Conservation (phyloP, 768 basidiomycete genomes). For the Gymnopilus junonius region DNA sequence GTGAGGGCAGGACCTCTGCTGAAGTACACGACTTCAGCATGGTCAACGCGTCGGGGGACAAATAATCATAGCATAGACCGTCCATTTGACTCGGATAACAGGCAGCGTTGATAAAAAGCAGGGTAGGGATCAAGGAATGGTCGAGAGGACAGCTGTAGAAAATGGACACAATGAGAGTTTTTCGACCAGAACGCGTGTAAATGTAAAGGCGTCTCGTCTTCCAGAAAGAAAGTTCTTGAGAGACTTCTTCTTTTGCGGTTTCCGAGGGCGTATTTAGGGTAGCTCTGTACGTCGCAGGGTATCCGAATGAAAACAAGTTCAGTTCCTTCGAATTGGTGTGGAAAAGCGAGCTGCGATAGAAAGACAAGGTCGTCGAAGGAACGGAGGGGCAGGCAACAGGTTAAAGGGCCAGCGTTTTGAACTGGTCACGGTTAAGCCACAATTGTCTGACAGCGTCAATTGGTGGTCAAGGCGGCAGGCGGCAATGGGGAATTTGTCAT, state of each 20-base stretch:
- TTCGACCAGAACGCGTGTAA: not conserved
- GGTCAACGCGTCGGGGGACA: not conserved
- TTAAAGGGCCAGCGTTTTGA: not conserved
- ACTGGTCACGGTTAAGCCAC: not conserved
- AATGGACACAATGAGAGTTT: not conserved
- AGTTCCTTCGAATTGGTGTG: not conserved
- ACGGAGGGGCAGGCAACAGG: not conserved
- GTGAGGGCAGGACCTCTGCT: not conserved
- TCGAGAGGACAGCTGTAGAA: not conserved
- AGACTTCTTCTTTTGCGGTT: not conserved
- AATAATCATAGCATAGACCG: not conserved
- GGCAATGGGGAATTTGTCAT: conserved; percentile 1
- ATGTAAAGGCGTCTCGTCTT: not conserved
- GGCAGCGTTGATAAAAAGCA: not conserved
- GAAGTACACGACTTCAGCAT: not conserved
- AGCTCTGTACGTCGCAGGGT: not conserved
- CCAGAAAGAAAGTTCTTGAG: not conserved
- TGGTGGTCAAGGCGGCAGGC: conserved; percentile 1
- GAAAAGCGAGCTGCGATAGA: not conserved
- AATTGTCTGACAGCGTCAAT: not conserved
- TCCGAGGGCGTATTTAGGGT: not conserved
- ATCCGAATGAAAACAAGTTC: no score
- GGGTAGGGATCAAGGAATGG: not conserved
- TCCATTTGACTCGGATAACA: not conserved
- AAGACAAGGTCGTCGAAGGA: not conserved